A percentile compares a stretch with the other conserved stretches of the same genome.
phyloP scores from a whole-genome alignment of 2,329 filamentous ascomycete genomes.

The Cercospora sesami region DNA sequence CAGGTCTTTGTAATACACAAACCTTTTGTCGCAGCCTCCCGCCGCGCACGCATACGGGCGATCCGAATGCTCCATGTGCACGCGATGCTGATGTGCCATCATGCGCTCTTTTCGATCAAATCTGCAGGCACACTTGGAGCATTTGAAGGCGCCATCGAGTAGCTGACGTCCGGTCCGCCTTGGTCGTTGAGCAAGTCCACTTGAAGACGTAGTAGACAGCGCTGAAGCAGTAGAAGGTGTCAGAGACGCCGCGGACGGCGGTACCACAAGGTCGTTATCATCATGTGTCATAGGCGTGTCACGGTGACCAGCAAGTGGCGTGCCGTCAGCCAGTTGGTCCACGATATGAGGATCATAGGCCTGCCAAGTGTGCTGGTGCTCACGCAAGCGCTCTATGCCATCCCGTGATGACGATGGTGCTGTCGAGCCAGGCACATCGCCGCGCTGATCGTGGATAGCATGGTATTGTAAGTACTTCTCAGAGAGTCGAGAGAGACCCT shows the following conservation, averaged over 20 bases:
- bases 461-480: neutral
- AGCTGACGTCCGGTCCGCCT: neutral
- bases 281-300: neutral
- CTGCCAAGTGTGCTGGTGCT: neutral
- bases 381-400: neutral
- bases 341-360: neutral
- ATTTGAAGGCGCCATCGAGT: neutral
- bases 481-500: neutral
- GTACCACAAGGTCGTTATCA: neutral
- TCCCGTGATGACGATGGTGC: neutral
- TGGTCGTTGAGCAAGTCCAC: neutral
- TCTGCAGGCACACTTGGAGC: neutral
- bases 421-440: neutral
- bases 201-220: neutral
- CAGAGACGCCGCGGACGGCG: neutral
- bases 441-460: neutral
- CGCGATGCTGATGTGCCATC: conserved; percentile 12
- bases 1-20: conserved; percentile 21
- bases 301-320: neutral
- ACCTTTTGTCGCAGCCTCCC: conserved; percentile 5
- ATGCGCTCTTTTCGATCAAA: neutral
- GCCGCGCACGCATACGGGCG: conserved; percentile 4
- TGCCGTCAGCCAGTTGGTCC: neutral
- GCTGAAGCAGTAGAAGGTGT: neutral
- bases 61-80: neutral